Base-by-base conservation (phyloP, 2,329 filamentous ascomycete genomes). In the Akanthomyces muscarius region DNA sequence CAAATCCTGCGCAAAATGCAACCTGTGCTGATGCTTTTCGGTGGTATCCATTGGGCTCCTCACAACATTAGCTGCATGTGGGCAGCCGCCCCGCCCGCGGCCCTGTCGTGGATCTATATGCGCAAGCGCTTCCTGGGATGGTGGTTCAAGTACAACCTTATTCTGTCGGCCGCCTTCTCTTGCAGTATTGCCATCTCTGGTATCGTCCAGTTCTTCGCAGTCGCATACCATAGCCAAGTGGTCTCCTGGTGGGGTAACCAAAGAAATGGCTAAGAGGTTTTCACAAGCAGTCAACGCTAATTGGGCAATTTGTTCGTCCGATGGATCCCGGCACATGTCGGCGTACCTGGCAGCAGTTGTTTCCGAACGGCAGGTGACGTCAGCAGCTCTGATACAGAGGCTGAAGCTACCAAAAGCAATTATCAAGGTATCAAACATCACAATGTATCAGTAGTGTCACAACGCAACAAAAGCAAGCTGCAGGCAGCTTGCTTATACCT, bases 21-120 rank as follows among this genome's bases (percentile, higher is more conserved):
- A 56, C 74, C 78, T 10, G 75, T 81, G 0, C 73, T 77, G 10
- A 63, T 81, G 10, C 69, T 80, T 51, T 75, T 73, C 53, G 79
- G 78, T 1, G 71, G 70, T 10, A 67, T 77, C 50, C 65, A 69
- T 38, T 79, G 77, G 74, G 75, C 77, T 0, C 79, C 76, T 0
- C 82, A 80, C 68, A 83, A 80, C 25, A 62, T 75, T 45, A 74
- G 74, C n/a, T 84, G 82, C 68, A 69, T 78, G 41, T 78, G 76
- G 74, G 80, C 79, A 1, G 75, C 77, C 23, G 76, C 83, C 3
- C 79, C 78, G 1, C 73, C 83, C 16, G 80, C 77, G 4, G 80
- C 73, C 69, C 62, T 78, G 30, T 80, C 78, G 6, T 83, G 80
- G 78, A 70, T 82, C 18, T 83, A 77, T 66, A 67, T 81, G 64